These are phyloP conservation scores for Allium fistulosum DNA, from an alignment of 106 monocot species.

Conservation along the genomic window DNA sequence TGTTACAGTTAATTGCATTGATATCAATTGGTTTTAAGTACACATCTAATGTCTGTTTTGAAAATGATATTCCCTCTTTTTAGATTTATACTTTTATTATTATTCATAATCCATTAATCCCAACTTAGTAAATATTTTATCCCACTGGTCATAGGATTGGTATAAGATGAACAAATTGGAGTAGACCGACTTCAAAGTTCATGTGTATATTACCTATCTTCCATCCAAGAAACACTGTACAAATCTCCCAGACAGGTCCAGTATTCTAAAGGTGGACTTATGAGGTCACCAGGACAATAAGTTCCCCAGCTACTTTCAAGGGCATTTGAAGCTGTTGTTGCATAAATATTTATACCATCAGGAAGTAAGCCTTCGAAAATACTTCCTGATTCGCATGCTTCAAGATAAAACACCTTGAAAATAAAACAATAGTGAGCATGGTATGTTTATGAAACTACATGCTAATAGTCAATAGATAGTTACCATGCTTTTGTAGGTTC, in stretches of 20 bases:
- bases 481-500: conserved; percentile 55
- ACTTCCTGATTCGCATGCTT: conserved; percentile 88
- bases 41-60: no score
- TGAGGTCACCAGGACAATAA: conserved; percentile 56
- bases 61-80: no score
- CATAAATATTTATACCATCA: conserved; percentile 49
- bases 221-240: conserved; percentile 83
- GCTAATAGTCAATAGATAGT: neutral
- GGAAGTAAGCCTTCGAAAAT: conserved; percentile 79
- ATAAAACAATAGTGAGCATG: neutral
- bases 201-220: conserved; percentile 46
- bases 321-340: conserved; percentile 73
- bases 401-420: conserved; percentile 67
- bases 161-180: no score
- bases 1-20: no score
- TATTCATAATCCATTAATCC: no score
- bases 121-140: no score
- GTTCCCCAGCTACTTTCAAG: conserved; percentile 75
- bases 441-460: neutral
- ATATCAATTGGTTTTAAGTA: no score
- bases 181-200: no score
- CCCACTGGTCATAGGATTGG: no score
- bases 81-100: no score
- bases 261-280: conserved; percentile 41
- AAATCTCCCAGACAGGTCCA: conserved; percentile 73